Evolutionary conservation across 345 rosid species (phyloP).

Genomic region (Iberis pinnata): DNA sequence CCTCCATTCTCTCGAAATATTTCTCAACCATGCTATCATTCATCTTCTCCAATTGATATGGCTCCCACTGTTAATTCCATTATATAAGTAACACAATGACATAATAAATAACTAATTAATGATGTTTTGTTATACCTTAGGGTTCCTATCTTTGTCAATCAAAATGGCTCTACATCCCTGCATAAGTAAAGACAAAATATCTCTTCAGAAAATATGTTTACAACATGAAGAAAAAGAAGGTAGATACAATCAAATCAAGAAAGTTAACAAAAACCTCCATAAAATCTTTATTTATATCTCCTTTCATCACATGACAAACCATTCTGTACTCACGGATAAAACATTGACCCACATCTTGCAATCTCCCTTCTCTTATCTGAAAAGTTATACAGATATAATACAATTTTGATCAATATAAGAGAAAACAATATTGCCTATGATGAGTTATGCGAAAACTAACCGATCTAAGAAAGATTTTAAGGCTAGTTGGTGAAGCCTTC

Average conservation of each 20-base stretch:
- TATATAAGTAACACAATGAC: too few relatives aligned
- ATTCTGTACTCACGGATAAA: constrained; percentile 72
- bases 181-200: neutral
- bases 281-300: constrained; percentile 70
- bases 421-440: too few relatives aligned
- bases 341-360: constrained; percentile 71
- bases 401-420: too few relatives aligned
- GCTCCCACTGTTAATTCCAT: too few relatives aligned
- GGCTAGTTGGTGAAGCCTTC: constrained; percentile 86
- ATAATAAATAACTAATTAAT: too few relatives aligned
- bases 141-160: constrained; percentile 73
- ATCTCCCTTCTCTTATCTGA: constrained; percentile 84
- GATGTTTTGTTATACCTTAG: too few relatives aligned
- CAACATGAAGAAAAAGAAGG: neutral
- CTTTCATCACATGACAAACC: constrained; percentile 62
- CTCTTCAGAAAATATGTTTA: neutral
- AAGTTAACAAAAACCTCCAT: constrained; percentile 44
- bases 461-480: constrained; percentile 72
- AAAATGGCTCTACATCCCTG: constrained; percentile 90
- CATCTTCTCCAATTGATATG: too few relatives aligned
- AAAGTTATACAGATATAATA: too few relatives aligned
- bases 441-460: too few relatives aligned
- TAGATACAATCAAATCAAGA: neutral
- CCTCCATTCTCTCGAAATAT: too few relatives aligned
- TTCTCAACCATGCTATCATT: too few relatives aligned